These are phyloP conservation scores for Bipolaris gigantea DNA, from an alignment of 2,329 filamentous ascomycete genomes.

Conservation along the genomic window DNA sequence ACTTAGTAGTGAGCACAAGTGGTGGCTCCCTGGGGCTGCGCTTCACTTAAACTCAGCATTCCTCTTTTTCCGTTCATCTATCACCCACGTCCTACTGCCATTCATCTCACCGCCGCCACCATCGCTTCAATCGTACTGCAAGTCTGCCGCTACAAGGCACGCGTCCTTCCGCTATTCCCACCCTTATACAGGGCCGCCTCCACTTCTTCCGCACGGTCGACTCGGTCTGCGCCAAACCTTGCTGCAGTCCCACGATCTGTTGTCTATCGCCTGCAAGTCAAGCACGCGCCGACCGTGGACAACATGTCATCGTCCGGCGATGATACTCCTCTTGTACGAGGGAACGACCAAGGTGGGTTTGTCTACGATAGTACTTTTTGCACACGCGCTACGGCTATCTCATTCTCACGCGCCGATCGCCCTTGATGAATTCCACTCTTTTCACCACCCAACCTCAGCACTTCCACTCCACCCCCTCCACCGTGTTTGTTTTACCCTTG, in stretches of 20 bases:
- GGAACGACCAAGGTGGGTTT: slow-evolving; percentile 62
- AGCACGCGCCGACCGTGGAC: slow-evolving; percentile 24
- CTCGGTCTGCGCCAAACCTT: slow-evolving; percentile 32
- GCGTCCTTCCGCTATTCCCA: slow-evolving; percentile 14
- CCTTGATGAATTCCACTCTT: slow-evolving; percentile 14
- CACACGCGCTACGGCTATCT: slow-evolving; percentile 22
- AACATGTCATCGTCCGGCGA: slow-evolving; percentile 73
- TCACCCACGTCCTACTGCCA: slow-evolving; percentile 13
- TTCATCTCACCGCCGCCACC: slow-evolving; percentile 22
- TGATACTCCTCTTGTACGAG: slow-evolving; percentile 72
- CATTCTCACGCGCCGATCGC: slow-evolving; percentile 26
- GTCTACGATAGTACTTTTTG: background rate
- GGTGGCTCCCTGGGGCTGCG: slow-evolving; percentile 25
- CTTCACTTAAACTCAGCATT: slow-evolving; percentile 39
- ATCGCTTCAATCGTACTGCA: slow-evolving; percentile 18
- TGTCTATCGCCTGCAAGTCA: slow-evolving; percentile 25
- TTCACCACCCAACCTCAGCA: slow-evolving; percentile 14
- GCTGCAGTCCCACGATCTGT: slow-evolving; percentile 33
- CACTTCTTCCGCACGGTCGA: slow-evolving; percentile 30
- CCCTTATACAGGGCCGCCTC: slow-evolving; percentile 25
- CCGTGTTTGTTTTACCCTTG: slow-evolving; percentile 2
- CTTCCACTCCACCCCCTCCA: slow-evolving; percentile 2
- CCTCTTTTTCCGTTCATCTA: slow-evolving; percentile 29
- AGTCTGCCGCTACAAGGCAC: slow-evolving; percentile 20
- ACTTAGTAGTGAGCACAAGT: slow-evolving; percentile 23